Evolutionary conservation across 2,329 filamentous ascomycete species (phyloP).

Genomic region (Chaetomium globosum): DNA sequence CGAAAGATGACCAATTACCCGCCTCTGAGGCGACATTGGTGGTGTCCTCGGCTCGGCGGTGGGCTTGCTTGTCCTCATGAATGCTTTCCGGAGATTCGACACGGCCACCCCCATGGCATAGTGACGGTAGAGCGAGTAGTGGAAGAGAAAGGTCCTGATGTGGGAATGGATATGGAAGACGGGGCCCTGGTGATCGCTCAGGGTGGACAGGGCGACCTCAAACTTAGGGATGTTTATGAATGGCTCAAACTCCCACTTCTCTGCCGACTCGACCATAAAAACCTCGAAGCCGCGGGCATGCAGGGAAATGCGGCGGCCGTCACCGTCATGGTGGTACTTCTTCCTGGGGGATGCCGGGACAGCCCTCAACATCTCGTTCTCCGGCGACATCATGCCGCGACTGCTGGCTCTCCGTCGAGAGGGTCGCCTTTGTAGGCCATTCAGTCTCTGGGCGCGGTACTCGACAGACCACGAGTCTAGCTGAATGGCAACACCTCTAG

Average conservation of each 20-base stretch:
- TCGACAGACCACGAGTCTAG: conserved; percentile 86
- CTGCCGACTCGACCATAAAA: conserved; percentile 84
- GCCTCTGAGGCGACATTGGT: conserved; percentile 36
- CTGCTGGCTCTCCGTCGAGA: conserved; percentile 74
- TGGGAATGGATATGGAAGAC: conserved; percentile 85
- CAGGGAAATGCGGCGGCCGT: conserved; percentile 79
- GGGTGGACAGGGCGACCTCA: conserved; percentile 81
- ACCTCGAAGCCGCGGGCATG: conserved; percentile 84
- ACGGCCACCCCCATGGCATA: conserved; percentile 84
- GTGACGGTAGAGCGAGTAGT: conserved; percentile 92
- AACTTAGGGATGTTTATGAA: conserved; percentile 85
- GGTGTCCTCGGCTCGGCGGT: conserved; percentile 41
- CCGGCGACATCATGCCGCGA: conserved; percentile 66
- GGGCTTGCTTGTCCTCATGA: conserved; percentile 57
- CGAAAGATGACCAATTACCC: conserved; percentile 35
- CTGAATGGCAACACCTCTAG: conserved; percentile 81
- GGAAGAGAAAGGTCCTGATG: conserved; percentile 74
- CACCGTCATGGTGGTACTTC: conserved; percentile 61
- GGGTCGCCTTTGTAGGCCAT: conserved; percentile 61
- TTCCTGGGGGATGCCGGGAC: conserved; percentile 57
- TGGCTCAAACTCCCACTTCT: conserved; percentile 80
- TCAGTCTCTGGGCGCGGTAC: conserved; percentile 79
- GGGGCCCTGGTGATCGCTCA: conserved; percentile 83
- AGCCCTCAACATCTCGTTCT: conserved; percentile 63
- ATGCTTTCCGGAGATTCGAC: conserved; percentile 72